Evolutionary conservation across 2,329 filamentous ascomycete species (phyloP).

Genomic region (Neopestalotiopsis sp.): DNA sequence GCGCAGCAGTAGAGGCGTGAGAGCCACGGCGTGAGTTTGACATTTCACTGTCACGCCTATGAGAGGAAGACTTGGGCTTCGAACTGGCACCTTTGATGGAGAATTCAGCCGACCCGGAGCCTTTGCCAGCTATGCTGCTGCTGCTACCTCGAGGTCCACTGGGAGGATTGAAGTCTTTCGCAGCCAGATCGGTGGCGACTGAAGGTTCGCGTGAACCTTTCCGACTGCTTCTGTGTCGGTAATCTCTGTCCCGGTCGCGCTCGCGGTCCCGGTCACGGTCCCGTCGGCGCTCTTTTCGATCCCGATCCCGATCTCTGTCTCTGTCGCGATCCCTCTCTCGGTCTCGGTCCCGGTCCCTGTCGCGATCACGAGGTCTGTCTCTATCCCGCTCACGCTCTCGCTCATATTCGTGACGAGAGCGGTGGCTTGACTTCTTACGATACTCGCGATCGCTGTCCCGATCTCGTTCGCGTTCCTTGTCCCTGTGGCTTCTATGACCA

Average conservation of each 20-base stretch:
- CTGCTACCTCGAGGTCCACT: slow-evolving; percentile 43
- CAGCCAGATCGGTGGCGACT: slow-evolving; percentile 38
- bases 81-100: slow-evolving; percentile 45
- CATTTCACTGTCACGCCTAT: slow-evolving; percentile 33
- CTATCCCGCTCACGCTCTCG: slow-evolving; percentile 43
- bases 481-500: slow-evolving; percentile 52
- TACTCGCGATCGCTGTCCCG: slow-evolving; percentile 42
- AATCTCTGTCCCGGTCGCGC: slow-evolving; percentile 39
- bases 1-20: slow-evolving; percentile 35
- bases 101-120: slow-evolving; percentile 33
- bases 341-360: slow-evolving; percentile 45
- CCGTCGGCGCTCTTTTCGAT: slow-evolving; percentile 28
- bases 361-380: slow-evolving; percentile 45
- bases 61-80: slow-evolving; percentile 30
- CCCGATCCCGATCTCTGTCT: slow-evolving; percentile 43
- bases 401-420: slow-evolving; percentile 49
- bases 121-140: slow-evolving; percentile 34
- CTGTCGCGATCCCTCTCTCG: slow-evolving; percentile 40
- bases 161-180: slow-evolving; percentile 49
- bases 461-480: slow-evolving; percentile 43
- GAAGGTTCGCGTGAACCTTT: slow-evolving; percentile 40
- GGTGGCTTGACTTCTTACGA: slow-evolving; percentile 44
- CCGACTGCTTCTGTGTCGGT: slow-evolving; percentile 36
- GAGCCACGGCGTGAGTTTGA: slow-evolving; percentile 41
- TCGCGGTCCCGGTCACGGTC: slow-evolving; percentile 42